Evolutionary conservation across 2,329 filamentous ascomycete species (phyloP).

Genomic region (Ascomycota sp.): DNA sequence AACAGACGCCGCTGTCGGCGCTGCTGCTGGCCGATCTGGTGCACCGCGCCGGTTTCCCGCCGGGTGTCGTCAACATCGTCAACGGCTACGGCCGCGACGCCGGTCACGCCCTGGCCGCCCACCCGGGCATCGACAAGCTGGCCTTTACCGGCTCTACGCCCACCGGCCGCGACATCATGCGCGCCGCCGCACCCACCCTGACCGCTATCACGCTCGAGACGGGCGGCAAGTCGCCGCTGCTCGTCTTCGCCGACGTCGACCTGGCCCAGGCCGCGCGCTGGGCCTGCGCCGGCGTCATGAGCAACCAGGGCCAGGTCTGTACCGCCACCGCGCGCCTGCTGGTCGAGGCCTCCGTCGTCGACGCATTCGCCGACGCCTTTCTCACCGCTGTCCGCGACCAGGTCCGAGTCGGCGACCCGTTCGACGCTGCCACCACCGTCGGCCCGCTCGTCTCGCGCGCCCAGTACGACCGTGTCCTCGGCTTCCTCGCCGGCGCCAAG

Average conservation of each 20-base stretch:
- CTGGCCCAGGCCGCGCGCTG: slow-evolving; percentile 46
- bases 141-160: slow-evolving; percentile 60
- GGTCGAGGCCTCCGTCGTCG: slow-evolving; percentile 38
- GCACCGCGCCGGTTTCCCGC: slow-evolving; percentile 51
- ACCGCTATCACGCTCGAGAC: slow-evolving; percentile 49
- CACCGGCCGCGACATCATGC: slow-evolving; percentile 59
- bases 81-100: slow-evolving; percentile 51
- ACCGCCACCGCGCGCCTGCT: slow-evolving; percentile 43
- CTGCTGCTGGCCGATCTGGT: slow-evolving; percentile 49
- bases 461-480: slow-evolving; percentile 50
- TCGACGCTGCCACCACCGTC: slow-evolving; percentile 48
- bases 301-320: slow-evolving; percentile 45
- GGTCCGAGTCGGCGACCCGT: slow-evolving; percentile 50
- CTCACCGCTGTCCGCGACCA: slow-evolving; percentile 35
- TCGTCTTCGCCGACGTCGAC: slow-evolving; percentile 47
- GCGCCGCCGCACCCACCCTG: slow-evolving; percentile 43
- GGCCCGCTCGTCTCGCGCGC: slow-evolving; percentile 53
- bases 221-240: slow-evolving; percentile 43
- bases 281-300: slow-evolving; percentile 29
- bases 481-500: slow-evolving; percentile 50
- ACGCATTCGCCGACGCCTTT: slow-evolving; percentile 44
- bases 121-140: slow-evolving; percentile 53
- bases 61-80: slow-evolving; percentile 48
- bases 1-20: slow-evolving; percentile 54
- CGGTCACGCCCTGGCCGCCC: slow-evolving; percentile 46